These are phyloP conservation scores for Ormosia semicastrata DNA, from an alignment of 306 rosid genomes.

Conservation along the genomic window DNA sequence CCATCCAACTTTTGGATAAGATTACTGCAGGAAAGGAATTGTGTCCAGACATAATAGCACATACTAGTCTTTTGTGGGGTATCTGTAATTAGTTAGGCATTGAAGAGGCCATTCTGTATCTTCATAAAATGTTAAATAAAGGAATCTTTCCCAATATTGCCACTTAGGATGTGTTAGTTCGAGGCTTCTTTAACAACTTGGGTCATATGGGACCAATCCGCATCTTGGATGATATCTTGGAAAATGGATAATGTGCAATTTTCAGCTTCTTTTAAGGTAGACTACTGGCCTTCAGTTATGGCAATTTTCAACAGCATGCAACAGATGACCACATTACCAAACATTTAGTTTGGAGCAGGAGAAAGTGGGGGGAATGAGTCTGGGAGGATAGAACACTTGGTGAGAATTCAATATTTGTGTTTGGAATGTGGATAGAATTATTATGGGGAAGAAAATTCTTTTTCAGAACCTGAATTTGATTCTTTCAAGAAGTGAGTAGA, in stretches of 20 bases:
- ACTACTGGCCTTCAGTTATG: neutral
- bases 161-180: slow-evolving; percentile 74
- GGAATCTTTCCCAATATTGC: slow-evolving; percentile 66
- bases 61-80: slow-evolving; percentile 72
- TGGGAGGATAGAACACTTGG: neutral
- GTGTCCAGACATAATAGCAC: slow-evolving; percentile 66
- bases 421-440: neutral
- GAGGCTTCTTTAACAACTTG: slow-evolving; percentile 64
- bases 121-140: slow-evolving; percentile 60
- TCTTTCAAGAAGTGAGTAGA: neutral
- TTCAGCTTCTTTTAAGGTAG: neutral
- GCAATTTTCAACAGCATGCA: slow-evolving; percentile 11
- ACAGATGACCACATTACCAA: neutral
- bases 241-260: slow-evolving; percentile 27
- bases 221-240: slow-evolving; percentile 65
- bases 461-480: neutral
- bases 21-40: slow-evolving; percentile 46
- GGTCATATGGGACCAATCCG: slow-evolving; percentile 84
- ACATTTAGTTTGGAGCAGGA: neutral
- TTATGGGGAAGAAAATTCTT: neutral
- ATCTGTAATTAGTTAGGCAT: slow-evolving; percentile 56
- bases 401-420: neutral
- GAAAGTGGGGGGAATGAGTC: neutral
- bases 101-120: slow-evolving; percentile 67
- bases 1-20: slow-evolving; percentile 54